Percentiles rank a stretch among this genome's conserved stretches.
Evolutionary conservation across 2,329 filamentous ascomycete species (phyloP).

Genomic region (Monilinia laxa): DNA sequence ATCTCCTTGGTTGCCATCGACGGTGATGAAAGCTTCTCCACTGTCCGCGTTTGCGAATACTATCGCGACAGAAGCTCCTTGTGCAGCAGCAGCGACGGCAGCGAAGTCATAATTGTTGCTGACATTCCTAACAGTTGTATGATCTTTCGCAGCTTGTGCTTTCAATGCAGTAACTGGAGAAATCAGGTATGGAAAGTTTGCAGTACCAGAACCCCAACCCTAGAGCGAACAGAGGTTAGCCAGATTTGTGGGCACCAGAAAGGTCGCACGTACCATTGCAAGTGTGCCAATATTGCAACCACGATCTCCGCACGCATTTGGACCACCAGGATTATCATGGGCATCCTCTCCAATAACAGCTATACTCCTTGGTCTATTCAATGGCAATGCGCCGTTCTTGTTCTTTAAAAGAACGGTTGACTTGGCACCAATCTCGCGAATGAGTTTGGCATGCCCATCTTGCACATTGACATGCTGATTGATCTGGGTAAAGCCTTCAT

Average conservation of each 20-base stretch:
- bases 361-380: conserved; percentile 42
- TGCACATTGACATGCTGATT: conserved; percentile 84
- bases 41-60: conserved; percentile 87
- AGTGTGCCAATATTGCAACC: conserved; percentile 54
- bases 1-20: conserved; percentile 82
- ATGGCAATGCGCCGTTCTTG: conserved; percentile 53
- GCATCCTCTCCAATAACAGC: conserved; percentile 51
- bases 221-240: conserved; percentile 50
- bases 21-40: conserved; percentile 80
- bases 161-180: conserved; percentile 71
- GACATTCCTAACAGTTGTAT: conserved; percentile 61
- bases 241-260: conserved; percentile 47
- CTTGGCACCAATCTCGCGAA: conserved; percentile 64
- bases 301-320: conserved; percentile 62
- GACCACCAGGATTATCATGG: conserved; percentile 53
- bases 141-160: conserved; percentile 59
- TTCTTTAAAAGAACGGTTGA: conserved; percentile 58
- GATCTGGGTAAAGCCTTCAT: conserved; percentile 65
- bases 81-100: conserved; percentile 62
- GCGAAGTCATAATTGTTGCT: conserved; percentile 56
- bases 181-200: conserved; percentile 73
- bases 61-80: conserved; percentile 66
- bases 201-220: conserved; percentile 75
- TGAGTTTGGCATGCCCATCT: conserved; percentile 68
- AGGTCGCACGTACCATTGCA: conserved; percentile 49